Conservation (phyloP, 2,329 filamentous ascomycete species). For the Ophiostoma triangulosporum region DNA sequence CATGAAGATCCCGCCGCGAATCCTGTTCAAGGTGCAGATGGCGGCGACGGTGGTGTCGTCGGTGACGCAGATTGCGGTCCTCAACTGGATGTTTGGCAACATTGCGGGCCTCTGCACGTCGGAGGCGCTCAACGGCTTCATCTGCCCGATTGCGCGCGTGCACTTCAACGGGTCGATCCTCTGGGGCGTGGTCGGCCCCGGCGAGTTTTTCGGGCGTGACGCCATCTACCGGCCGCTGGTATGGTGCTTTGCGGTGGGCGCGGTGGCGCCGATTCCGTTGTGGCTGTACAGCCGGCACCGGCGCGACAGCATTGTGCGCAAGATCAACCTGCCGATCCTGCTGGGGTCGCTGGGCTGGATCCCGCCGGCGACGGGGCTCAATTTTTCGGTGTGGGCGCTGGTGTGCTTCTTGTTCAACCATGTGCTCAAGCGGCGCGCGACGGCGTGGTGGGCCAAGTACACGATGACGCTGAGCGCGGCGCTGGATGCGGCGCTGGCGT, state of each 20-base stretch:
- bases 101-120: constrained; percentile 67
- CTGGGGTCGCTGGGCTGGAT: constrained; percentile 80
- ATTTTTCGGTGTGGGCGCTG: constrained; percentile 76
- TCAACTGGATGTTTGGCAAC: constrained; percentile 82
- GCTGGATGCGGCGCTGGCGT: constrained; percentile 68
- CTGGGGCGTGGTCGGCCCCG: constrained; percentile 77
- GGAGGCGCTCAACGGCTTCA: constrained; percentile 73
- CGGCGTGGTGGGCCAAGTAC: constrained; percentile 80
- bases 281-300: constrained; percentile 55
- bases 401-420: constrained; percentile 81
- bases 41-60: constrained; percentile 63
- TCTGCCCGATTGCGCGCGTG: constrained; percentile 72
- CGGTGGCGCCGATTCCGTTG: constrained; percentile 57
- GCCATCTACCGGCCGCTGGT: constrained; percentile 65
- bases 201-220: constrained; percentile 64
- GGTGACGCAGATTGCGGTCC: constrained; percentile 66
- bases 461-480: constrained; percentile 80
- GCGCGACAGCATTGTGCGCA: constrained; percentile 51
- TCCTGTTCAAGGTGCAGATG: constrained; percentile 66
- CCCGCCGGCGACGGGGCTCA: constrained; percentile 72
- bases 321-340: constrained; percentile 69
- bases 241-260: constrained; percentile 71
- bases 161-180: constrained; percentile 85
- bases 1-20: constrained; percentile 75
- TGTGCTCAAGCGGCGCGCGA: constrained; percentile 52